phyloP scores from a whole-genome alignment of 768 basidiomycete genomes.

The Auricularia sp. region DNA sequence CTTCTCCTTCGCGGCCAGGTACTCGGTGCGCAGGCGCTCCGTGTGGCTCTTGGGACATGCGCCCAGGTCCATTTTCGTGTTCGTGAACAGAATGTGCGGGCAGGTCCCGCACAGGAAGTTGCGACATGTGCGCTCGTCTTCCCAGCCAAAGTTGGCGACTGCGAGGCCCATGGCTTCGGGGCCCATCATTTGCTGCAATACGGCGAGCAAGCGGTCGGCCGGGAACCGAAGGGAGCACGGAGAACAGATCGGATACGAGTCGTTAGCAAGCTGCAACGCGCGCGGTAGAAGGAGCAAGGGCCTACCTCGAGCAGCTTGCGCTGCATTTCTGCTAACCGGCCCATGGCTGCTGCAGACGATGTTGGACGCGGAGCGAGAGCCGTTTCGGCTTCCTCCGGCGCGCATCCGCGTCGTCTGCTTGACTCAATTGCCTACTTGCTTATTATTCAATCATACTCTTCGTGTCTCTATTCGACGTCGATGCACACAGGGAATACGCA shows the following conservation, averaged over 20 bases:
- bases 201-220: too few relatives aligned
- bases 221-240: too few relatives aligned
- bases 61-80: conserved; percentile 99
- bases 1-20: conserved; percentile 65
- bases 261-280: too few relatives aligned
- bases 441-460: too few relatives aligned
- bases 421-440: too few relatives aligned
- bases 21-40: conserved; percentile 87
- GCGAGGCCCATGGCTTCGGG: conserved; percentile 97
- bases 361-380: neutral
- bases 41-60: conserved; percentile 96
- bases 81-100: conserved; percentile 94
- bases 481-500: too few relatives aligned
- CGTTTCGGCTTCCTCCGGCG: neutral
- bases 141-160: conserved; percentile 86
- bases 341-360: conserved; percentile 46
- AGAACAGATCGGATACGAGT: too few relatives aligned
- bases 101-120: conserved; percentile 99
- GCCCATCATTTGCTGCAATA: conserved; percentile 96
- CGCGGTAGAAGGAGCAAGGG: neutral
- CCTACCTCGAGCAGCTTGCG: conserved; percentile 74
- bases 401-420: too few relatives aligned
- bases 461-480: too few relatives aligned
- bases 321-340: conserved; percentile 94
- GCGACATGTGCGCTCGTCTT: conserved; percentile 94